These are phyloP conservation scores for Paracorniculantispora psalliotae DNA, from an alignment of 2,329 filamentous ascomycete genomes.

Conservation along the genomic window DNA sequence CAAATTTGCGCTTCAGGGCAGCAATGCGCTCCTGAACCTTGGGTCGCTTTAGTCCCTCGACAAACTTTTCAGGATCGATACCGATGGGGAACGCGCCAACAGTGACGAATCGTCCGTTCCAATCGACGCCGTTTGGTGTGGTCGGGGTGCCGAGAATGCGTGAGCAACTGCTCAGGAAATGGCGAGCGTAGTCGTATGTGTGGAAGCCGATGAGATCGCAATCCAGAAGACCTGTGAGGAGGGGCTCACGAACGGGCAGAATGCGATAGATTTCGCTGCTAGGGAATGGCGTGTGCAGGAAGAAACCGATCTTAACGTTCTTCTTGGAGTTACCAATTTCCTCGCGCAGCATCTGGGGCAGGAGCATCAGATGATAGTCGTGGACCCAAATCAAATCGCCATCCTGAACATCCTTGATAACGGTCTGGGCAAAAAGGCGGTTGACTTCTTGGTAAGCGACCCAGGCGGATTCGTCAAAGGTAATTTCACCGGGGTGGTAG, in stretches of 20 bases:
- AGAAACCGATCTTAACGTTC: slow-evolving; percentile 97
- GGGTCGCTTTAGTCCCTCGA: slow-evolving; percentile 78
- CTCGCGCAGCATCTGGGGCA: slow-evolving; percentile 91
- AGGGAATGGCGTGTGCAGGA: slow-evolving; percentile 94
- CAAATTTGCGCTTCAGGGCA: slow-evolving; percentile 81
- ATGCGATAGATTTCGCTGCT: slow-evolving; percentile 97
- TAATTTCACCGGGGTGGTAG: slow-evolving; percentile 97
- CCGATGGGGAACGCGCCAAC: slow-evolving; percentile 97
- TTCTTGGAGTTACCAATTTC: slow-evolving; percentile 76
- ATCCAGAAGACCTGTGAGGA: slow-evolving; percentile 81
- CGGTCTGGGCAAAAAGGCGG: slow-evolving; percentile 80
- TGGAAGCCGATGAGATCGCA: slow-evolving; percentile 97
- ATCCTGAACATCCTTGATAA: slow-evolving; percentile 83
- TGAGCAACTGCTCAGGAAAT: slow-evolving; percentile 96
- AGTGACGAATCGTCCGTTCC: slow-evolving; percentile 79
- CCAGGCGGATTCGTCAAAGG: slow-evolving; percentile 94
- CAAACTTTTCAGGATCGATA: slow-evolving; percentile 95
- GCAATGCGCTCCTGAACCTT: slow-evolving; percentile 85
- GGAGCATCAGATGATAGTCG: slow-evolving; percentile 96
- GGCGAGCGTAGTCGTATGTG: slow-evolving; percentile 97
- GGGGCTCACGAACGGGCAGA: slow-evolving; percentile 82
- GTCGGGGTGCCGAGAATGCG: slow-evolving; percentile 77
- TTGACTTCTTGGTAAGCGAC: slow-evolving; percentile 90
- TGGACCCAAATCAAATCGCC: slow-evolving; percentile 97
- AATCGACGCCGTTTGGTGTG: slow-evolving; percentile 89